phyloP scores from a whole-genome alignment of 768 basidiomycete species.

The Lentinus tigrinus region DNA sequence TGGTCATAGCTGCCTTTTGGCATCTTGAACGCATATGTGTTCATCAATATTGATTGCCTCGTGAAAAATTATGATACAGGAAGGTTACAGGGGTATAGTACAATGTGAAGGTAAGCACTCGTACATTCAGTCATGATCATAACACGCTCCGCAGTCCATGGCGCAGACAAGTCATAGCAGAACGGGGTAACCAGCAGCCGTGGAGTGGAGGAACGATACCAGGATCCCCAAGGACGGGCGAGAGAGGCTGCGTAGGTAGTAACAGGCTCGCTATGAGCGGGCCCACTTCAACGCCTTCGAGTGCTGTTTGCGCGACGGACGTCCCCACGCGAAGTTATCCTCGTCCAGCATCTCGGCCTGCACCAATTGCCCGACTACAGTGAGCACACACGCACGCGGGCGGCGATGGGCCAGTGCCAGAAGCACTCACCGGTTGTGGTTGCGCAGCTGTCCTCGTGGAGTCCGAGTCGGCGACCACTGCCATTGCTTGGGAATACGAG shows the following conservation, averaged over 20 bases:
- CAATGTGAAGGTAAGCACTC: background rate
- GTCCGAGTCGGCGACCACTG: background rate
- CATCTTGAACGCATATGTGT: no score
- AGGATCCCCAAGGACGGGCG: background rate
- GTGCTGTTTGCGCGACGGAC: slow-evolving; percentile 7
- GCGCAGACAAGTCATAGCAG: no score
- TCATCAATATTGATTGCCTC: no score
- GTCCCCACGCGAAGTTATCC: slow-evolving; percentile 23
- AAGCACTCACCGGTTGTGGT: background rate
- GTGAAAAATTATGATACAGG: background rate
- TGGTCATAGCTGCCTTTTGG: no score
- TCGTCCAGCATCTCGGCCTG: slow-evolving; percentile 24
- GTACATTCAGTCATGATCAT: no score
- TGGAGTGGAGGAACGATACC: background rate
- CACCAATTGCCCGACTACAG: background rate
- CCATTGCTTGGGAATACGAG: background rate
- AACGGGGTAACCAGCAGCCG: no score
- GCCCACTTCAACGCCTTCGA: background rate
- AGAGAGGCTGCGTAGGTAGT: background rate
- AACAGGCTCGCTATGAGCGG: background rate
- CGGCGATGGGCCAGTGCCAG: background rate
- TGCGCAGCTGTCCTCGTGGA: background rate
- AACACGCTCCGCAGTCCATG: no score
- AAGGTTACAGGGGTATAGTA: background rate
- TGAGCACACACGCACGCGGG: background rate